Percentiles rank a stretch among this genome's conserved stretches.
Evolutionary conservation across 2,329 filamentous ascomycete species (phyloP).

Genomic region (Colletotrichum spaethianum): DNA sequence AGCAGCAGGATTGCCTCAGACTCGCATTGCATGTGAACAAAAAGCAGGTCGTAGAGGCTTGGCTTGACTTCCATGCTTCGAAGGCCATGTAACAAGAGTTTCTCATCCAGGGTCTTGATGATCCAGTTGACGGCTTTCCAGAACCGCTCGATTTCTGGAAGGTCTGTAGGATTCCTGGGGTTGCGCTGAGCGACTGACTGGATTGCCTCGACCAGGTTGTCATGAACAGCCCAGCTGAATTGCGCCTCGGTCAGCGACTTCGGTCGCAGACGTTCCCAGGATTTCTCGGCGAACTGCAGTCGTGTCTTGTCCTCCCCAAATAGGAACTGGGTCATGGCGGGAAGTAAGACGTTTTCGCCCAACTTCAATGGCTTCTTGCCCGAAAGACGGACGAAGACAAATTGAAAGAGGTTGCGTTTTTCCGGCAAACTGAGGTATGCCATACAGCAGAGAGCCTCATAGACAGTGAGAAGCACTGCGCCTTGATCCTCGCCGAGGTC

Average conservation of each 20-base stretch:
- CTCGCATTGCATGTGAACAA: conserved; percentile 68
- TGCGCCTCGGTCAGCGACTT: conserved; percentile 76
- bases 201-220: conserved; percentile 78
- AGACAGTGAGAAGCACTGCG: conserved; percentile 82
- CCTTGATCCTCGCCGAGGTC: conserved; percentile 64
- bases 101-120: conserved; percentile 78
- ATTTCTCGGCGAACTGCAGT: conserved; percentile 76
- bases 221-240: conserved; percentile 90
- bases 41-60: conserved; percentile 76
- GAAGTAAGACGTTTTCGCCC: conserved; percentile 78
- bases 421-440: conserved; percentile 76
- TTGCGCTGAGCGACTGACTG: conserved; percentile 66
- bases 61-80: conserved; percentile 84
- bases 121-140: conserved; percentile 86
- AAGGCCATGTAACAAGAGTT: conserved; percentile 83
- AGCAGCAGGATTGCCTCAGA: conserved; percentile 74
- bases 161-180: conserved; percentile 59
- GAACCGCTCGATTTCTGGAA: conserved; percentile 74
- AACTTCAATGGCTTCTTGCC: conserved; percentile 84
- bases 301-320: conserved; percentile 80
- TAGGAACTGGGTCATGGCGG: conserved; percentile 87
- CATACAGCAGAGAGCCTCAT: conserved; percentile 89
- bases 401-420: conserved; percentile 77
- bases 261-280: conserved; percentile 77
- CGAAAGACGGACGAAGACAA: conserved; percentile 85